These are phyloP conservation scores for Solanum clarkiae DNA, from an alignment of 257 asterid genomes.

Conservation along the genomic window DNA sequence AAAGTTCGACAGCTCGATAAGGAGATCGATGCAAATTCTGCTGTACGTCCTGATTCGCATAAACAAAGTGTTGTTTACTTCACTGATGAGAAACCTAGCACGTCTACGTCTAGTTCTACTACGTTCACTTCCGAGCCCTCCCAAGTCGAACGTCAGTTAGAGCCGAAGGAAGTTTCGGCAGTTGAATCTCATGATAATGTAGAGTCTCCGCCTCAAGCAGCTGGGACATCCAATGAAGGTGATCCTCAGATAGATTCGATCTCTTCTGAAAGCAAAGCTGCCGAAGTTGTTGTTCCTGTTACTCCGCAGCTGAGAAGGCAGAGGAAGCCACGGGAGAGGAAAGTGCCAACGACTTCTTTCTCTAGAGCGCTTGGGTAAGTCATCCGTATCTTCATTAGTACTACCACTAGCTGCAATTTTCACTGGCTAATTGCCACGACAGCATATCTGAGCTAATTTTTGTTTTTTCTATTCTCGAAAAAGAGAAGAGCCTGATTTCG, in stretches of 20 bases:
- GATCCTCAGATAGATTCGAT: not conserved
- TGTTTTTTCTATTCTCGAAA: not conserved
- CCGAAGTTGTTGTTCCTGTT: not conserved
- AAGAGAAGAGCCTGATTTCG: not conserved
- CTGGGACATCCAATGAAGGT: slow-evolving; percentile 2
- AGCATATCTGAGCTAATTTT: not conserved
- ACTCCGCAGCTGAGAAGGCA: slow-evolving; percentile 7
- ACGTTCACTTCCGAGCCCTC: not conserved
- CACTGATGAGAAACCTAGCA: not conserved
- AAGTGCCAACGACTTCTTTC: slow-evolving; percentile 86
- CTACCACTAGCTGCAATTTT: not conserved
- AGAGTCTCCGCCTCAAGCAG: not conserved
- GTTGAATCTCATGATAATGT: not conserved
- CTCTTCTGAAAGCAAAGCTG: not conserved
- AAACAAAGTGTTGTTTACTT: not conserved
- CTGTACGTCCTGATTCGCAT: not conserved
- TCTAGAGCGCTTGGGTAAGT: slow-evolving; percentile 84
- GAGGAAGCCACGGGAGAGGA: slow-evolving; percentile 82
- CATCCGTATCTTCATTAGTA: not conserved
- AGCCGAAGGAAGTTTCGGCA: not conserved
- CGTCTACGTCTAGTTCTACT: not conserved
- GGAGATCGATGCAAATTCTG: not conserved
- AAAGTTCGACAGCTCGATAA: slow-evolving; percentile 25
- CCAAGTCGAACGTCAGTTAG: not conserved
- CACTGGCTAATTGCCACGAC: not conserved